Evolutionary conservation across 192 early-diverging fungal genomes (phyloP).

Genomic region (Chytriomyces sp.): DNA sequence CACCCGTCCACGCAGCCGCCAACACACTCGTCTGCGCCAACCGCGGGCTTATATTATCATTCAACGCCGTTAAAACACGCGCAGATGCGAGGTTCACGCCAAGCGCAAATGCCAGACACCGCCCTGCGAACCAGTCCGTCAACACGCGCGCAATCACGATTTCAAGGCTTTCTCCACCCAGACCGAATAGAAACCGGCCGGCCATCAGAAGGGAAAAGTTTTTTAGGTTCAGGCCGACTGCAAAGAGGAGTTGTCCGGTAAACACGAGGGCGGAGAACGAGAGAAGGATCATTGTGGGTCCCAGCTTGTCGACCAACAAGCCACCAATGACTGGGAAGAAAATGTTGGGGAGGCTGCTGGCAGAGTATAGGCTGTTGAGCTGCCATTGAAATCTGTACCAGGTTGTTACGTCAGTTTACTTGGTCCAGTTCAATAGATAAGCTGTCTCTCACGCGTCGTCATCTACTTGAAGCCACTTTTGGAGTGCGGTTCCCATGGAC

Average conservation of each 20-base stretch:
- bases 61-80: slow-evolving; percentile 60
- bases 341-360: slow-evolving; percentile 59
- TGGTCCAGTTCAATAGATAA: not conserved
- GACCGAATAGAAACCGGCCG: slow-evolving; percentile 67
- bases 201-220: slow-evolving; percentile 49
- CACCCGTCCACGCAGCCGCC: slow-evolving; percentile 61
- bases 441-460: slow-evolving; percentile 19
- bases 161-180: slow-evolving; percentile 68
- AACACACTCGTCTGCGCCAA: slow-evolving; percentile 41
- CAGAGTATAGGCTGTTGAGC: slow-evolving; percentile 57
- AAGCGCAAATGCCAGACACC: slow-evolving; percentile 66
- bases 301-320: slow-evolving; percentile 57
- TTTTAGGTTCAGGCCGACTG: slow-evolving; percentile 50
- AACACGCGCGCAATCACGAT: slow-evolving; percentile 65
- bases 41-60: slow-evolving; percentile 64
- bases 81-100: slow-evolving; percentile 59
- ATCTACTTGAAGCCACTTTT: slow-evolving; percentile 43
- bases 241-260: slow-evolving; percentile 56
- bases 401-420: not conserved
- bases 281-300: slow-evolving; percentile 51
- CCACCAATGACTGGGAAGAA: slow-evolving; percentile 57
- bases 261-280: slow-evolving; percentile 55
- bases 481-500: slow-evolving; percentile 61
- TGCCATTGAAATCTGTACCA: slow-evolving; percentile 46
- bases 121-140: slow-evolving; percentile 63